phyloP scores from a whole-genome alignment of 495 filamentous ascomycete genomes.

The Staphylotrichum longicolle region DNA sequence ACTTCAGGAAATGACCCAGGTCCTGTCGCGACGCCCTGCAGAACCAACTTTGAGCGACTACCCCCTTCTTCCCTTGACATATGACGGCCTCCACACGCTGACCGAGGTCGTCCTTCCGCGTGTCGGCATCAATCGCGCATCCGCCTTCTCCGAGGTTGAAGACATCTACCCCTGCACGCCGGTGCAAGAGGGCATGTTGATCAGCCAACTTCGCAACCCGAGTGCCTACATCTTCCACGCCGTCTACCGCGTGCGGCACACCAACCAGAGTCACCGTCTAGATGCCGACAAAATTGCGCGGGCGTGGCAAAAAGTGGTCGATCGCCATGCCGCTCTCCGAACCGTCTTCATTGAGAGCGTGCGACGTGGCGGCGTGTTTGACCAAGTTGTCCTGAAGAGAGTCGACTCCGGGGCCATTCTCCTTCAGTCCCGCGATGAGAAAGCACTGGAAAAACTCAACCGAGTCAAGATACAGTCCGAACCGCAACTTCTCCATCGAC shows the following conservation, averaged over 20 bases:
- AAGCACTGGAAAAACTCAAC: slow-evolving; percentile 16
- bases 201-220: slow-evolving; percentile 27
- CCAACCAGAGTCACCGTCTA: slow-evolving; percentile 24
- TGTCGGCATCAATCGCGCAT: slow-evolving; percentile 22
- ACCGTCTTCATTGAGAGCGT: slow-evolving; percentile 57
- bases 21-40: slow-evolving; percentile 8
- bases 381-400: slow-evolving; percentile 27
- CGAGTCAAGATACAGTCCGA: slow-evolving; percentile 9
- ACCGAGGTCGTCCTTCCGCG: slow-evolving; percentile 15
- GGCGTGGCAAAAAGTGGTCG: slow-evolving; percentile 55
- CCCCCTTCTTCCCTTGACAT: slow-evolving; percentile 23
- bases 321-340: slow-evolving; percentile 53
- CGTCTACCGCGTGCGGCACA: slow-evolving; percentile 24
- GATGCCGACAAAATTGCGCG: slow-evolving; percentile 41
- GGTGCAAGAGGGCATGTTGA: slow-evolving; percentile 58
- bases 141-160: slow-evolving; percentile 28
- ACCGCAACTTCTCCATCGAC: slow-evolving; percentile 28
- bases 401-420: slow-evolving; percentile 18
- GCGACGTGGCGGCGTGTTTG: slow-evolving; percentile 44
- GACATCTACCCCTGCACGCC: slow-evolving; percentile 55
- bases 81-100: slow-evolving; percentile 21
- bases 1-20: slow-evolving; percentile 18
- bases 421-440: slow-evolving; percentile 15
- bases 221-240: slow-evolving; percentile 27
- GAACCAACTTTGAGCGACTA: slow-evolving; percentile 30